Conservation (phyloP, 202 grass and related monocot genomes). For the Sporobolus alterniflorus region DNA sequence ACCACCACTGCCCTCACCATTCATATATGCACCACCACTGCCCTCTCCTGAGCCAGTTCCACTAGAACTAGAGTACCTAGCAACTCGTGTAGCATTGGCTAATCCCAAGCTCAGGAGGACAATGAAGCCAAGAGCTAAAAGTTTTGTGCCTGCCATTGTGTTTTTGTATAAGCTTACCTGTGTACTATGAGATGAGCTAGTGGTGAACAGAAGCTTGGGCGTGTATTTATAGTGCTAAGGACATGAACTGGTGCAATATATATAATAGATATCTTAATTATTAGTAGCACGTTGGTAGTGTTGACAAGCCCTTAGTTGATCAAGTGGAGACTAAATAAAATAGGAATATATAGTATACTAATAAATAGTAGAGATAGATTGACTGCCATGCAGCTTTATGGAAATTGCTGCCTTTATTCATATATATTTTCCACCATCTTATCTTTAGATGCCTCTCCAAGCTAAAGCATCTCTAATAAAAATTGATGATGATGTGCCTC, state of each 20-base stretch:
- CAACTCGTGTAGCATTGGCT: slow-evolving; percentile 10
- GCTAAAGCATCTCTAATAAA: no score
- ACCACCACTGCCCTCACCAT: no score
- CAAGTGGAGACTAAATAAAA: neutral
- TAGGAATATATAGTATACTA: no score
- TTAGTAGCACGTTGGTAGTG: neutral
- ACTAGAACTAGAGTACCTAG: neutral
- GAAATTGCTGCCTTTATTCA: no score
- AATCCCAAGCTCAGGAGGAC: neutral
- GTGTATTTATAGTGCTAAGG: slow-evolving; percentile 22
- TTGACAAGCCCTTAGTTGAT: neutral
- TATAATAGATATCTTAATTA: neutral
- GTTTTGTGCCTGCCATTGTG: slow-evolving; percentile 13
- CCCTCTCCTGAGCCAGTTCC: neutral
- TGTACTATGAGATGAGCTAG: neutral
- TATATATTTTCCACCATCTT: no score
- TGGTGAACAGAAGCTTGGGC: neutral
- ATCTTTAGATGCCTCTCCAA: no score
- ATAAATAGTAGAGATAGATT: no score
- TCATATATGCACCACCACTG: neutral
- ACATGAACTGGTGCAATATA: neutral
- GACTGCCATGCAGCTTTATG: no score
- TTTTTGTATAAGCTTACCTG: neutral
- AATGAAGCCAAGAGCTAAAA: slow-evolving; percentile 25
- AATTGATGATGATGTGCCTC: no score